Percentiles rank a stretch among this genome's conserved stretches.
Conservation (phyloP, 2,329 filamentous ascomycete genomes). For the Emergomyces africanus region DNA sequence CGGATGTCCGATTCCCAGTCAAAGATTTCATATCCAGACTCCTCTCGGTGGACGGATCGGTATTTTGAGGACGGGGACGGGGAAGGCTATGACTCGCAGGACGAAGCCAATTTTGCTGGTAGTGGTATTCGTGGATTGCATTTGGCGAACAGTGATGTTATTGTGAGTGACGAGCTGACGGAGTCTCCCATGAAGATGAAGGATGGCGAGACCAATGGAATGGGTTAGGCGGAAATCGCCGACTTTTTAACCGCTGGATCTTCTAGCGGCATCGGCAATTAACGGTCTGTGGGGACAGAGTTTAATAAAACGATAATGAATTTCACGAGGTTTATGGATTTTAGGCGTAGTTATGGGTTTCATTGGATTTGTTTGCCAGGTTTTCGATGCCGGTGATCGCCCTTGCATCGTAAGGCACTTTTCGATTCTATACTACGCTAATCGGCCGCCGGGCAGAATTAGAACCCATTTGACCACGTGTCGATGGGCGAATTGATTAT, state of each 20-base stretch:
- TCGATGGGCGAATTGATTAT: background rate
- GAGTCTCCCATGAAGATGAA: background rate
- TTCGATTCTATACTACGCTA: background rate
- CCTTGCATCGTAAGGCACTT: background rate
- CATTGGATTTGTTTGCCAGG: background rate
- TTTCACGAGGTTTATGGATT: background rate
- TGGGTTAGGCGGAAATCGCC: background rate
- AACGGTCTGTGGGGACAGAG: no score
- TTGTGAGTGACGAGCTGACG: background rate
- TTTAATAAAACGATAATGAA: no score
- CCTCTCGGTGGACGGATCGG: slow-evolving; percentile 11
- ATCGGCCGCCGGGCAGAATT: background rate
- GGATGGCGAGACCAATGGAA: background rate
- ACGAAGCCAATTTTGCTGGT: slow-evolving; percentile 3
- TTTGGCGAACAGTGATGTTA: background rate
- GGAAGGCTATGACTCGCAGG: slow-evolving; percentile 5
- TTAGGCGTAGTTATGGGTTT: background rate
- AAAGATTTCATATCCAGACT: slow-evolving; percentile 8
- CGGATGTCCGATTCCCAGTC: slow-evolving; percentile 6
- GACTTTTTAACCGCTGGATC: background rate
- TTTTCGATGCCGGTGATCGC: background rate
- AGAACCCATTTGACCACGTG: background rate
- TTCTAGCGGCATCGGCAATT: background rate
- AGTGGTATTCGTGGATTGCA: background rate
- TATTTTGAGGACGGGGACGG: slow-evolving; percentile 9